Evolutionary conservation across 768 basidiomycete genomes (phyloP), one percentile per base, ranked within the genome.

Genomic region (Tremella mesenterica): DNA sequence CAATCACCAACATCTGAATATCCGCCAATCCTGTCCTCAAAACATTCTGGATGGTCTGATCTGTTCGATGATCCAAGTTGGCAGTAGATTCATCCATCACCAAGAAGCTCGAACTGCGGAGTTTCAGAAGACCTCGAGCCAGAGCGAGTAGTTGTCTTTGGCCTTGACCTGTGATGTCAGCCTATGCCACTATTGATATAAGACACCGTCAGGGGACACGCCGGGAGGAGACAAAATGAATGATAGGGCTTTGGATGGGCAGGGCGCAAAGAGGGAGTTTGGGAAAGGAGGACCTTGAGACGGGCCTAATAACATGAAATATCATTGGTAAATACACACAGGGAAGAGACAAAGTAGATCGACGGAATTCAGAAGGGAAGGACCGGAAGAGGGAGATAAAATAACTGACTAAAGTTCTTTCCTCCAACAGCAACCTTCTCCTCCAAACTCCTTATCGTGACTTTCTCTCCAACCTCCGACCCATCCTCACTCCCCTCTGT

Each of bases 101-200:
- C 41, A 82, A 71, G 30, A 83, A 69, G 50, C 79, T 81, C 53
- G 79, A 81, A 43, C 75, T 67, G 10, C 80, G 75, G 53, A 83
- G 62, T 48, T 72, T 72, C 33, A 72, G 59, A 29, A 72, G 53
- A 14, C 69, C 81, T 20, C 82, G 72, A 4, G 82, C 81, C 1
- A 83, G 71, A 0, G 81, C 81, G 14, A 83, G 58, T 9, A 83
- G 80, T 67, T 83, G 82, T 14, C 81, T 68, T 61, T 83, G 79
- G 4, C 82, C 81, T 52, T 69, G 67, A 59, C 67, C 67, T 69
- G 36, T 9, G 20, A 4, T 7, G 21, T 48, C 13, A 44, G 46
- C 18, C 10, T 14, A 6, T 26, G 12, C 48, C n/a, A n/a, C n/a
- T n/a, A n/a, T n/a, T n/a, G n/a, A n/a, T n/a, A n/a, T n/a, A n/a